Evolutionary conservation across 306 rosid species (phyloP).

Genomic region (Malus sieversii): DNA sequence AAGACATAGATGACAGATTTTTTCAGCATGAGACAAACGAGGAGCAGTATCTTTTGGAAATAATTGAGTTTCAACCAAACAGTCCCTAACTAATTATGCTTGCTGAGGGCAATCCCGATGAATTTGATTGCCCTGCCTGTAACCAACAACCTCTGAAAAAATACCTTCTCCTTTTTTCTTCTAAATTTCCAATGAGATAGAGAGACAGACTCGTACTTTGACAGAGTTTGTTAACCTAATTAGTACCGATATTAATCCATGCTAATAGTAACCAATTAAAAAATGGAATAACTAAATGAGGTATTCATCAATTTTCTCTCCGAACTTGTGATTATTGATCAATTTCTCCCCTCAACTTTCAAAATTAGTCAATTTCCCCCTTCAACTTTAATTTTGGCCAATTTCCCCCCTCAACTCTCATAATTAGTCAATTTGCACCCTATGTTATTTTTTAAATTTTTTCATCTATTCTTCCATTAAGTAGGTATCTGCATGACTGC

Average conservation of each 20-base stretch:
- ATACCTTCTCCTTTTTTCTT: neutral
- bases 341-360: too few species aligned
- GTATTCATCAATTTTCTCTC: too few species aligned
- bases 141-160: neutral
- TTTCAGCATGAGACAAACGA: neutral
- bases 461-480: too few species aligned
- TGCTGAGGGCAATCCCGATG: neutral
- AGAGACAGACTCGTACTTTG: neutral
- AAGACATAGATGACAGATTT: neutral
- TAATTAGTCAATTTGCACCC: too few species aligned
- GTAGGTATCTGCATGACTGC: too few species aligned
- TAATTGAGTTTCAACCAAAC: slow-evolving; percentile 2
- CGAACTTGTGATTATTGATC: too few species aligned
- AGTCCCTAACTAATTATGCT: neutral
- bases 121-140: neutral
- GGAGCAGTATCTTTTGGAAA: neutral
- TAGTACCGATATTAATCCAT: neutral
- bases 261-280: neutral
- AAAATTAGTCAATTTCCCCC: too few species aligned
- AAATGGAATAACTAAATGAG: too few species aligned
- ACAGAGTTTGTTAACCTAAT: slow-evolving; percentile 7
- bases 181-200: neutral
- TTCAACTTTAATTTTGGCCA: too few species aligned
- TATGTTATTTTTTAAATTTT: too few species aligned
- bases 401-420: too few species aligned